Evolutionary conservation across 202 grass and related monocot genomes (phyloP), one percentile per base, ranked within the genome.

Genomic region (Cymbopogon flexuosus): DNA sequence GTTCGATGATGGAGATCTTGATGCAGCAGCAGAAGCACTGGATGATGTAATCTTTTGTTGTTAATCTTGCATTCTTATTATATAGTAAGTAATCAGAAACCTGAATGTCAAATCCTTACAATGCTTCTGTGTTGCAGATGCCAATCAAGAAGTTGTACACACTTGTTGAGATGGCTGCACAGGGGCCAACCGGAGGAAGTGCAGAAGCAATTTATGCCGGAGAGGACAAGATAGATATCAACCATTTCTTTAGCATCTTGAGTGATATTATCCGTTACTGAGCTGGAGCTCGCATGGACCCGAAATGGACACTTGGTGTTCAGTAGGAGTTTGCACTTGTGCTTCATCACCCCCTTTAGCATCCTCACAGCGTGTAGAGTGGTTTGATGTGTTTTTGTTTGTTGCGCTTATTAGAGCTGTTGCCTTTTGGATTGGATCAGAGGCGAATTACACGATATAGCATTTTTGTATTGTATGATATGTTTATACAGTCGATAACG

Each of bases 231-330:
- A 91, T 98, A 6, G 78, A 94, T 81, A 83, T 95, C 72, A 91
- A 91, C 62, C 90, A 94, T 88, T 98, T 95, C 88, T 98, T 93
- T 57, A 93, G 93, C 88, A 95, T 98, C 78, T 83, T 98, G 82
- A 60, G 82, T 19, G 94, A 97, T 64, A 88, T 91, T 54, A 89
- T 89, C 74, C 68, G 83, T 39, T 89, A 83, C 31, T 89, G 47
- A 89, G 42, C 23, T 35, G 86, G 47, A 89, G 42, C 23, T 35
- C 35, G 19, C 51, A 39, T 81, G 14, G 35, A 61, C 1, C 66
- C 8, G 12, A 78, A 62, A 80, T 57, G 61, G 27, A 62, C 66
- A 18, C 9, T 72, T 54, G 69, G 22, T 19, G 59, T 29, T 62
- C 59, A 34, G 13, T 81, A 82, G 61, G 51, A 83, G 61, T 62